Evolutionary conservation across 805 yeast genomes (phyloP).

Genomic region (Pichia cabralensis): DNA sequence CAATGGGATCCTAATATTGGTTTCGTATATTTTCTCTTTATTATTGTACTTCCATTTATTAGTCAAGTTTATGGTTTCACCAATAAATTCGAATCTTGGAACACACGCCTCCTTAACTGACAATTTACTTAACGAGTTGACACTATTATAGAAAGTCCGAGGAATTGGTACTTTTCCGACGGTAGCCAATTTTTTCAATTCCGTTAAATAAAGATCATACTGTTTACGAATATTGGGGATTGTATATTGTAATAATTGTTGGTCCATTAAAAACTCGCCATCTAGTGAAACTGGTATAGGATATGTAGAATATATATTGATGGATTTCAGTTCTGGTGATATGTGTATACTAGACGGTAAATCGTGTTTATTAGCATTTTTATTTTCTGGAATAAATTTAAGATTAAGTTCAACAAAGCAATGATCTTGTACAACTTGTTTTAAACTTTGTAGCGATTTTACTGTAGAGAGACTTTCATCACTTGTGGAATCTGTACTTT

Average conservation of each 20-base stretch:
- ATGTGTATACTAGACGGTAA: slow-evolving; percentile 2
- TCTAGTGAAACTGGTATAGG: slow-evolving; percentile 6
- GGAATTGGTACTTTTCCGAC: slow-evolving; percentile 1
- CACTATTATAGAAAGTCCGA: background rate
- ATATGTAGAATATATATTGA: slow-evolving; percentile 2
- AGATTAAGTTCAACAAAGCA: slow-evolving; percentile 4
- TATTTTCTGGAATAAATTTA: background rate
- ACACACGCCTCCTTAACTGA: slow-evolving; percentile 4
- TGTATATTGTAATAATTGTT: slow-evolving; percentile 4
- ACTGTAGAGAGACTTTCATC: background rate
- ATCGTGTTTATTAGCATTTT: background rate
- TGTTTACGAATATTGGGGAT: slow-evolving; percentile 3
- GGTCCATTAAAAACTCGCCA: slow-evolving; percentile 7
- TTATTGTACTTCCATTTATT: slow-evolving; percentile 3
- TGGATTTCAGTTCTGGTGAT: background rate
- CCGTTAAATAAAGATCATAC: background rate
- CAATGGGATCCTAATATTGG: slow-evolving; percentile 2
- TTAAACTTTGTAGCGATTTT: slow-evolving; percentile 1
- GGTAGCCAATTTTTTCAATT: slow-evolving; percentile 1
- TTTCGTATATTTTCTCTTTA: background rate
- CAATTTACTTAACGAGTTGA: slow-evolving; percentile 4
- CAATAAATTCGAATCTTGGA: slow-evolving; percentile 3
- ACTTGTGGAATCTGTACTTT: background rate
- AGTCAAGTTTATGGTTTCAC: slow-evolving; percentile 2
- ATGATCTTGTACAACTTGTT: slow-evolving; percentile 1